Evolutionary conservation across 1,139 yeast species (phyloP), one percentile per base, ranked within the genome.

Genomic region (Saccharomyces uvarum): DNA sequence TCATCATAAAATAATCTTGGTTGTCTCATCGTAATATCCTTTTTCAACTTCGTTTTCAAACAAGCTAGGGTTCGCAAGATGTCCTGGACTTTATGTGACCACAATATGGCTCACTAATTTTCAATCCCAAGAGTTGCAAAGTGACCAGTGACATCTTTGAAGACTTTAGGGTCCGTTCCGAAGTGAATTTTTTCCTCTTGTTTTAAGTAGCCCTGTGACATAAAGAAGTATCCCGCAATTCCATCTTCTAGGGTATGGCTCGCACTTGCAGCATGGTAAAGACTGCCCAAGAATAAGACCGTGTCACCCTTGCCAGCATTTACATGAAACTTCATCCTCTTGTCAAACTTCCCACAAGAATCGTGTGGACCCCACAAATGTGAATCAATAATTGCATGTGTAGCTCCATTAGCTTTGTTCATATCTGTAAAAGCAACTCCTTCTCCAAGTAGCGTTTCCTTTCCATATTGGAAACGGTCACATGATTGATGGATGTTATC

Each of bases 11-110:
- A n/a, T 14, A 32, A 32, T n/a, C 41, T 14, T 32, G 41, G 5
- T 32, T 32, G 41, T 32, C 11, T 32, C 19, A 32, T 14, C 41
- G 19, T 32, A 44, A 44, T 44, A 26, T 16, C 28, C 27, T 44
- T 44, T 19, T 16, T 44, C 16, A 69, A 89, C 96, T 77, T 88
- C 89, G 82, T 89, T 89, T 31, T 21, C 51, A 32, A 32, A 32
- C 41, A 32, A 14, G 19, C 41, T 32, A 13, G 51, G 53, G 47
- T 48, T 48, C 29, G 49, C 47, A 28, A 16, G 33, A 42, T 44
- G 29, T n/a, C 51, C 51, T 6, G 54, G 54, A 42, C 51, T 49
- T 21, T 9, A 52, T 27, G 27, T 52, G 52, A 5, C 54, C 54
- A 28, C 54, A 48, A 44, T 47, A 52, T 2, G 54, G 54, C 46